Base-by-base conservation (phyloP, 2,329 filamentous ascomycete genomes). In the Mariannaea elegans region DNA sequence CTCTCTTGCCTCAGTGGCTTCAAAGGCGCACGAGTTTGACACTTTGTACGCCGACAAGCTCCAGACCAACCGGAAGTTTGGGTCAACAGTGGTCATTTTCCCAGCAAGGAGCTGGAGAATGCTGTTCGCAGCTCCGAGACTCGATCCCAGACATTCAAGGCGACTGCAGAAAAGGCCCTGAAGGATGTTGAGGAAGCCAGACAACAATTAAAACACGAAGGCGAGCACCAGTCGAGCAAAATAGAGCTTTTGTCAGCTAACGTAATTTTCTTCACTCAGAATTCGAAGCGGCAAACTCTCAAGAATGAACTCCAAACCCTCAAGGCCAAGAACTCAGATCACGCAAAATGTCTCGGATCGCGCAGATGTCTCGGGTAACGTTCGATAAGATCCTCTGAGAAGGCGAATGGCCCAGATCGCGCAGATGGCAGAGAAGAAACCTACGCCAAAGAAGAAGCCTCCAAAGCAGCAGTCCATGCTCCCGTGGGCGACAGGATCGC, bases 51-150 rank as follows among this genome's bases (percentile, higher is more conserved):
- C 94, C 9, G 92, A 97, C 65, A 98, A 97, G 79, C 84, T 97
- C 42, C 90, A 92, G 67, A 82, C 92, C 44, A 93, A 97, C n/a
- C n/a, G n/a, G n/a, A n/a, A n/a, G n/a, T n/a, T n/a, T n/a, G n/a
- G n/a, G n/a, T n/a, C n/a, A n/a, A n/a, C n/a, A n/a, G n/a, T n/a
- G n/a, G n/a, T n/a, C n/a, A n/a, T n/a, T n/a, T n/a, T n/a, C n/a
- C n/a, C n/a, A n/a, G n/a, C 71, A 95, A 98, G 41, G 94, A 98
- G 80, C 85, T 98, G 7, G 95, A 99, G 76, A 95, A 93, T 76
- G 90, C 90, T 16, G 90, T 97, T 46, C 90, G 93, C 69, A 91
- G 87, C 65, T 90, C 90, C 60, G 94, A 98, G 73, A 88, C 90
- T 21, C 91, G 93, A 76, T 89, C 89, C 65, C 92, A 94, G 72